Base-by-base conservation (phyloP, 768 basidiomycete species). In the Punctularia strigosozonata region DNA sequence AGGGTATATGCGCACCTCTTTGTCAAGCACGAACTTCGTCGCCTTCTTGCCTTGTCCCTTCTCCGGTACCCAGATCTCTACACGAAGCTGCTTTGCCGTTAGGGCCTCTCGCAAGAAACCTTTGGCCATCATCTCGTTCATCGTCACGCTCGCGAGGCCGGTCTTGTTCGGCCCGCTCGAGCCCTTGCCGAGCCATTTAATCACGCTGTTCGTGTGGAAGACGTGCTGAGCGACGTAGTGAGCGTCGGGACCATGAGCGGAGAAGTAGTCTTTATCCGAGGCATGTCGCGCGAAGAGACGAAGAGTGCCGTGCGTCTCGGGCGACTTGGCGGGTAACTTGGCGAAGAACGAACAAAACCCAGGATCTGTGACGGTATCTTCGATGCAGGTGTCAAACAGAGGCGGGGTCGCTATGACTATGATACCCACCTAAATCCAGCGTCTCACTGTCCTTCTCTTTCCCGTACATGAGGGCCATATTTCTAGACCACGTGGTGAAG, bases 11-110 rank as follows among this genome's bases (percentile, higher is more conserved):
- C 69, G 32, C 54, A 76, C 88, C 77, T 81, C 79, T 60, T 90
- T 91, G 52, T 79, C 77, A 31, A 97, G 51, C 21, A 65, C 68
- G 59, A 92, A 97, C 51, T 78, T 83, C 3, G 68, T 54, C 5
- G 72, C 70, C 42, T 82, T 86, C 57, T 87, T 90, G 3, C 77
- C 77, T 42, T 79, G 75, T 0, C 77, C 78, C 5, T 71, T 63
- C 47, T 85, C 81, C 1, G 83, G 74, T 8, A 59, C 65, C 80
- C 88, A 94, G 34, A 99, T 94, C 57, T 99, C 91, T 4, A 98
- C 74, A 33, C 85, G 73, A 43, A 99, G 72, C 60, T 98, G 94
- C 57, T 78, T 86, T 22, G 73, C 65, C 3, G 95, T 98, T 42
- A 99, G 55, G 0, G 89, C 90, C 35, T 98, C 94, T 21, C 95